Percentiles rank a stretch among this genome's conserved stretches.
These are phyloP conservation scores for Coemansia biformis DNA, from an alignment of 192 early-diverging fungal genomes.

Conservation along the genomic window DNA sequence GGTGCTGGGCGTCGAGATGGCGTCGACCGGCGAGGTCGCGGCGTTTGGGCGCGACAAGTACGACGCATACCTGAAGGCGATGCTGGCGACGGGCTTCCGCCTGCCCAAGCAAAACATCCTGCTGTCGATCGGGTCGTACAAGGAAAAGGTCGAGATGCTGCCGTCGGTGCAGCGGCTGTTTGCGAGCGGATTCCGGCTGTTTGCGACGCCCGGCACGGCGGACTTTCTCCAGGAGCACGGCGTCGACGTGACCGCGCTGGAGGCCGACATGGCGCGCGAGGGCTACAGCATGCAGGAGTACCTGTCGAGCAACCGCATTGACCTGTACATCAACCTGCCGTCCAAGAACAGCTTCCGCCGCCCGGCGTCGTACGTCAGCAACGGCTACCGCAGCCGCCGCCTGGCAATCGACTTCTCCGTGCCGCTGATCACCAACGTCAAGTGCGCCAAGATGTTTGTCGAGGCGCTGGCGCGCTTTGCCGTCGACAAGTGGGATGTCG, in stretches of 20 bases:
- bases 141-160: conserved; percentile 96
- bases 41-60: conserved; percentile 98
- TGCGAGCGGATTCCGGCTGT: conserved; percentile 83
- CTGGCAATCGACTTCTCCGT: conserved; percentile 98
- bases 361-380: conserved; percentile 89
- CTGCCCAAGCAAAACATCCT: conserved; percentile 95
- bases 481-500: conserved; percentile 62
- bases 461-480: conserved; percentile 81
- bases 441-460: conserved; percentile 97
- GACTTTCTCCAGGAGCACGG: conserved; percentile 96
- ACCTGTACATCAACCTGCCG: conserved; percentile 98
- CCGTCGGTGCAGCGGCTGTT: conserved; percentile 80
- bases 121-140: conserved; percentile 95
- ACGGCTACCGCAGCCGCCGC: conserved; percentile 90
- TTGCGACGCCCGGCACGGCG: conserved; percentile 94
- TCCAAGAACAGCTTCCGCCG: conserved; percentile 95
- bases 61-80: conserved; percentile 94
- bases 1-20: conserved; percentile 98
- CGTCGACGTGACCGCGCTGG: conserved; percentile 86
- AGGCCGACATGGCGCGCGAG: conserved; percentile 59
- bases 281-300: conserved; percentile 94
- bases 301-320: conserved; percentile 93
- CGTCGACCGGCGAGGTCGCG: conserved; percentile 98
- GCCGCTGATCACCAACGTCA: conserved; percentile 97
- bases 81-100: conserved; percentile 87